phyloP scores from a whole-genome alignment of 257 asterid genomes.

The Rhazya stricta region DNA sequence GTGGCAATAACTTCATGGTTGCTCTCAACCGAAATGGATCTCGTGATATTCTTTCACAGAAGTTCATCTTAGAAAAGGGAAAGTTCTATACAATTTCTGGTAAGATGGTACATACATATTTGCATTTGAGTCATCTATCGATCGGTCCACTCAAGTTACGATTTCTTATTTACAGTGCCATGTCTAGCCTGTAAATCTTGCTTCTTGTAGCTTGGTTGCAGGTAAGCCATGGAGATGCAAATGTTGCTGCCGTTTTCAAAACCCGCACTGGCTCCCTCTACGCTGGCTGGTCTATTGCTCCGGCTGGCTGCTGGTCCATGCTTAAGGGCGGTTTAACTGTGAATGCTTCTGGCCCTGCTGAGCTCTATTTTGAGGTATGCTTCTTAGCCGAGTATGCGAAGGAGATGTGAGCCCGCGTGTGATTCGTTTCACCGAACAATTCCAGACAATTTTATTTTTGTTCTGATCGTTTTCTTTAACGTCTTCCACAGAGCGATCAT shows the following conservation, averaged over 20 bases:
- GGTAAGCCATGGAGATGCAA: constrained; percentile 44
- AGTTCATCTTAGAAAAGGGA: constrained; percentile 29
- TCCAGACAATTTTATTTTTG: no score
- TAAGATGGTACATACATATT: constrained; percentile 16
- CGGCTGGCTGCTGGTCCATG: constrained; percentile 55
- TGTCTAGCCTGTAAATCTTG: no score
- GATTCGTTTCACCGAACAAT: no score
- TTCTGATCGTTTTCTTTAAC: not conserved
- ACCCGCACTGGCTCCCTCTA: constrained; percentile 21
- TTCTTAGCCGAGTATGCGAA: no score
- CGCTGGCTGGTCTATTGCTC: constrained; percentile 46
- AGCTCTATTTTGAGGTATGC: constrained; percentile 42
- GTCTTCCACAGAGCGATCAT: constrained; percentile 31
- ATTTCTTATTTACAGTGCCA: no score
- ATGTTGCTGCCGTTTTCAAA: constrained; percentile 37
- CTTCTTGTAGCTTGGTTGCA: constrained; percentile 57
- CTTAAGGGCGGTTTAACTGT: constrained; percentile 54
- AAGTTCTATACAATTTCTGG: constrained; percentile 60
- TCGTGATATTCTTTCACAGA: constrained; percentile 36
- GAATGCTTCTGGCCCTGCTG: constrained; percentile 33
- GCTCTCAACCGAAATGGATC: constrained; percentile 34
- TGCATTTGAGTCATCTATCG: no score
- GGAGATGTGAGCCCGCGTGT: no score
- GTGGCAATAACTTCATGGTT: constrained; percentile 44
- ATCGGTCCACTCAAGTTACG: no score